Percentiles rank a stretch among this genome's conserved stretches.
Evolutionary conservation across 768 basidiomycete species (phyloP).

Genomic region (Rhodotorula babjevae): DNA sequence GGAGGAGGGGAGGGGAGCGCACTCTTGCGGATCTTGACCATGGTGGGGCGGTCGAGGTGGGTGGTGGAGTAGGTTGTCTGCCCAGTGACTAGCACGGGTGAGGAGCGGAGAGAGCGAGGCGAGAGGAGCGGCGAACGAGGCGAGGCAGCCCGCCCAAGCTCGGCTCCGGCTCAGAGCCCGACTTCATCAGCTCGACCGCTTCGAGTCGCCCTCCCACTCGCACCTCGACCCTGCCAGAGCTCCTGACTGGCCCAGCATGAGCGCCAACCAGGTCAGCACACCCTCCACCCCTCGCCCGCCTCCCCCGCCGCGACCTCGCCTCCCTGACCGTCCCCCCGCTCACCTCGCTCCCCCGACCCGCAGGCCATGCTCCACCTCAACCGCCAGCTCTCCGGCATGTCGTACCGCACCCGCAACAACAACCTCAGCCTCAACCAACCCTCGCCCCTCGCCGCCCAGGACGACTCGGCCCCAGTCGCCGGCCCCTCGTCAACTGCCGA

Average conservation of each 20-base stretch:
- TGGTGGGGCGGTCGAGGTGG: neutral
- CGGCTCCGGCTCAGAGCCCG: no score
- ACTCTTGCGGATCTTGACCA: slow-evolving; percentile 43
- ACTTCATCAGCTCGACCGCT: neutral
- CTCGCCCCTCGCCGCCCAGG: neutral
- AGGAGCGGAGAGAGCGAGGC: no score
- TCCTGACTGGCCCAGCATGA: neutral
- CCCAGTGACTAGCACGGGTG: no score
- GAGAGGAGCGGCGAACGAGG: neutral
- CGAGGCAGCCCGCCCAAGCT: neutral
- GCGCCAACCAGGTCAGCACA: neutral
- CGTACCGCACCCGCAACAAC: slow-evolving; percentile 11
- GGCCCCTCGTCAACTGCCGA: neutral
- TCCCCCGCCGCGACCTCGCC: neutral
- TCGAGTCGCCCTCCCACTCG: no score
- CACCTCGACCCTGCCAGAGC: no score
- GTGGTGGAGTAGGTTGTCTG: neutral
- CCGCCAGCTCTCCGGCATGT: slow-evolving; percentile 31
- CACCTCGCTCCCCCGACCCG: neutral
- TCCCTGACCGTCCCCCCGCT: neutral
- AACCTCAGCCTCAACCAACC: slow-evolving; percentile 35
- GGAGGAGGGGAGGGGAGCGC: neutral
- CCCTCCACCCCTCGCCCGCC: no score
- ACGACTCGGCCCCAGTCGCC: neutral
- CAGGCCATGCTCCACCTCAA: slow-evolving; percentile 32